Evolutionary conservation across 148 eudicot species (phyloP).

Genomic region (Camellia japonica): DNA sequence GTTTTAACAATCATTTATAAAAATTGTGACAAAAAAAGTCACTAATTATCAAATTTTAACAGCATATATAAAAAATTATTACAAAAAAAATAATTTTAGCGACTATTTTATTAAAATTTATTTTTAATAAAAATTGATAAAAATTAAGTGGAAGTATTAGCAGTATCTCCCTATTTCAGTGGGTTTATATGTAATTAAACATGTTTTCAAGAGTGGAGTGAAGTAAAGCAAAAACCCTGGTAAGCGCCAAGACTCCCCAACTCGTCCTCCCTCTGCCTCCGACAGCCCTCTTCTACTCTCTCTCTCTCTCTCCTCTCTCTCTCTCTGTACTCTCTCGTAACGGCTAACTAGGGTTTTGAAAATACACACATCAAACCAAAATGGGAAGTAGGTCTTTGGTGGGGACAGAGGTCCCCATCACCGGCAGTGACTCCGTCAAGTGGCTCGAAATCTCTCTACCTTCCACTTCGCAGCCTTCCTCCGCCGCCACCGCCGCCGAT

Average conservation of each 20-base stretch:
- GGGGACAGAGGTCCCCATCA: slow-evolving; percentile 78
- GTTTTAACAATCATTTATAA: no score
- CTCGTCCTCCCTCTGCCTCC: background rate
- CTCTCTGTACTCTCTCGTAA: background rate
- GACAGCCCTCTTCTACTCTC: background rate
- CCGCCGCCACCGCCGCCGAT: background rate
- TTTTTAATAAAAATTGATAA: no score
- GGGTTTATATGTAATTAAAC: no score
- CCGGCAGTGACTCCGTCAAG: slow-evolving; percentile 58
- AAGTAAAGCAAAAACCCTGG: background rate
- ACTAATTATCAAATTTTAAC: no score
- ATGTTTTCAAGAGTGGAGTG: no score
- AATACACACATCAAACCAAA: background rate
- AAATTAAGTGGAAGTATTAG: no score
- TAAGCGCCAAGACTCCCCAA: background rate
- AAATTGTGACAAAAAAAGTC: no score
- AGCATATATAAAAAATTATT: no score
- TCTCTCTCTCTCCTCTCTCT: background rate
- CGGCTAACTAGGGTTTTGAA: background rate
- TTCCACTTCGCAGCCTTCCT: slow-evolving; percentile 14
- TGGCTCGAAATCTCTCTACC: slow-evolving; percentile 70
- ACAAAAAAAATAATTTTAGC: no score
- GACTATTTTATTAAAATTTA: no score
- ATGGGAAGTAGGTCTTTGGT: slow-evolving; percentile 44
- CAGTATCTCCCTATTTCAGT: no score